Evolutionary conservation across 331 rosid species (phyloP), one percentile per base, ranked within the genome.

Genomic region (Quercus phellos): DNA sequence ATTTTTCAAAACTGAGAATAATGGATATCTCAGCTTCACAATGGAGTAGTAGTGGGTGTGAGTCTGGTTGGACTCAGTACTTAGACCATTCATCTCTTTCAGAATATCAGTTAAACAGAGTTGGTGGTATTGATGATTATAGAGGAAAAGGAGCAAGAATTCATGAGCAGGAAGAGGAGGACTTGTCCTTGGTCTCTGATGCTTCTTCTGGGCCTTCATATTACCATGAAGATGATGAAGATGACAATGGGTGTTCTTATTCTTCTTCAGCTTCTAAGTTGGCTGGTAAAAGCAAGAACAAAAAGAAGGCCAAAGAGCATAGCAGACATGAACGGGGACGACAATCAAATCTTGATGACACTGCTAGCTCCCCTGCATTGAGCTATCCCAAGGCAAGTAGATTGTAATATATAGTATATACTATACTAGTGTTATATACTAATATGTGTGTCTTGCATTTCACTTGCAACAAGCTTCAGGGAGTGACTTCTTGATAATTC

Each of bases 191-290:
- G 97, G 88, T 94, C 64, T 94, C 98, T 68, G 98, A 94, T 82
- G 98, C 98, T 81, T 94, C 98, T 68, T 94, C 98, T 73, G 97
- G 98, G 27, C 98, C 97, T 75, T 96, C 97, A 27, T 91, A 89
- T 71, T 87, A 84, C 79, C 80, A 74, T 70, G 90, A 90, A 6
- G 86, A 79, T 14, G 85, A 85, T 24, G 87, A 85, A 59, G 86
- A 46, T 46, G 86, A 84, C 81, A 78, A 87, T 70, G 89, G 90
- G 59, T 73, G 75, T 68, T 77, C 86, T 46, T 68, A 79, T 55
- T 61, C 79, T 78, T 81, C 89, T 55, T 72, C 90, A 51, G 84
- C 81, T 79, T 59, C 84, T 30, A 51, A 76, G 70, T 77, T 56
- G 42, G 66, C 78, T 54, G 83, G 77, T 19, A 80, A 85, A 59